A percentile compares a stretch with the other conserved stretches of the same genome.
These are phyloP conservation scores for Durusdinium trenchii DNA, from an alignment of 73 alveolate genomes.

Conservation along the genomic window DNA sequence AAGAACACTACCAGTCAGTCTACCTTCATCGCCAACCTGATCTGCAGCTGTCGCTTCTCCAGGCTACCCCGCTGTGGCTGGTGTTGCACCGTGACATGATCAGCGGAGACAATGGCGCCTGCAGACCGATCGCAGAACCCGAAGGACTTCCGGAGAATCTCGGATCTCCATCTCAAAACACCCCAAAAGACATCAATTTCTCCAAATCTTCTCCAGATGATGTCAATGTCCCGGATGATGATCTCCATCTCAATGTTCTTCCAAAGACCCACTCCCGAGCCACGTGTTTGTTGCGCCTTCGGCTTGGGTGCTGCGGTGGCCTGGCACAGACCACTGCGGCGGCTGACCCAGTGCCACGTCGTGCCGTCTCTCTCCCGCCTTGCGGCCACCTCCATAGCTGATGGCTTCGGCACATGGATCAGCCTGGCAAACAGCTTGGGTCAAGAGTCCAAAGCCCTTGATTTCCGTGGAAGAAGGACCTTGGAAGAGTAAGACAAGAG, in stretches of 20 bases:
- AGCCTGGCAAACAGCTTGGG: constrained; percentile 32
- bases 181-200: background rate
- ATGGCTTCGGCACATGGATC: constrained; percentile 92
- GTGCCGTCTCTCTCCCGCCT: background rate
- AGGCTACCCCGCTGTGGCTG: constrained; percentile 9
- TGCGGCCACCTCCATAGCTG: constrained; percentile 90
- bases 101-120: constrained; percentile 94
- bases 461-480: background rate
- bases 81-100: constrained; percentile 85
- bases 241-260: background rate
- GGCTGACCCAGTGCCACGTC: background rate
- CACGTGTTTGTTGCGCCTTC: constrained; percentile 30
- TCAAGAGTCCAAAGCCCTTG: background rate
- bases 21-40: no score
- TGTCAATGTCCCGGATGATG: no score
- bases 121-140: no score
- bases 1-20: no score
- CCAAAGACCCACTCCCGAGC: background rate
- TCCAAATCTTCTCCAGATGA: no score
- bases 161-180: no score
- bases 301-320: constrained; percentile 92
- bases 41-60: no score
- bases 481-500: no score
- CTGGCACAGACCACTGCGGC: background rate
- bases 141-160: no score